Base-by-base conservation (phyloP, 306 rosid genomes). In the Ochetophila trinervis region DNA sequence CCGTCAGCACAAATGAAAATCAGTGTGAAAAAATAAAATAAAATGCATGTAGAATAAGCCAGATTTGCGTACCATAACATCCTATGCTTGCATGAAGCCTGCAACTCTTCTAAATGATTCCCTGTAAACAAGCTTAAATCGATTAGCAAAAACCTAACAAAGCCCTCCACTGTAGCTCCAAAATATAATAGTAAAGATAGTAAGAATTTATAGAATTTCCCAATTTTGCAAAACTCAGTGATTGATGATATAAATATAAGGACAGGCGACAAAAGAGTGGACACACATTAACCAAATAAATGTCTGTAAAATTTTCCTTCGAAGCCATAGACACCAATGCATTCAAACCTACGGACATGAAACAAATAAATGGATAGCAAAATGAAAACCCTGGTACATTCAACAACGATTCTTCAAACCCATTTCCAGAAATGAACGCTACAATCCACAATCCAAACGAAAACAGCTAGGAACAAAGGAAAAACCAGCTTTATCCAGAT, bases 271-370 rank as follows among this genome's bases (percentile, higher is more conserved):
- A 48, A 18, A 57, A 24, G 51, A 71, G 55, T 60, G 55, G 36
- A 60, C 53, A 6, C 71, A 51, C 70, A 54, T 20, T 64, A 14
- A 18, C 71, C 34, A 40, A 23, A 27, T 21, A 62, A 23, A 4
- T 53, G 48, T 22, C 36, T 15, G 24, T 11, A 15, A 23, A 77
- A 65, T 60, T 57, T 56, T 53, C 16, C 21, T 32, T 44, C 70
- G 16, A 52, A 64, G 34, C 34, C 23, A 71, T 40, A 62, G 53
- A 56, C 62, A 71, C 37, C 66, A 84, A 84, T 84, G 87, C 89
- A 82, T 69, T 72, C 57, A 67, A 60, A 47, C 14, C 63, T 9
- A 65, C 12, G 63, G 62, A 34, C 70, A 67, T 60, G 45, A 62
- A 68, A 62, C 55, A 23, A 30, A 36, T 15, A 36, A 50, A 57